Evolutionary conservation across 2,329 filamentous ascomycete species (phyloP), one percentile per base, ranked within the genome.

Genomic region (Scleromitrula shiraiana): DNA sequence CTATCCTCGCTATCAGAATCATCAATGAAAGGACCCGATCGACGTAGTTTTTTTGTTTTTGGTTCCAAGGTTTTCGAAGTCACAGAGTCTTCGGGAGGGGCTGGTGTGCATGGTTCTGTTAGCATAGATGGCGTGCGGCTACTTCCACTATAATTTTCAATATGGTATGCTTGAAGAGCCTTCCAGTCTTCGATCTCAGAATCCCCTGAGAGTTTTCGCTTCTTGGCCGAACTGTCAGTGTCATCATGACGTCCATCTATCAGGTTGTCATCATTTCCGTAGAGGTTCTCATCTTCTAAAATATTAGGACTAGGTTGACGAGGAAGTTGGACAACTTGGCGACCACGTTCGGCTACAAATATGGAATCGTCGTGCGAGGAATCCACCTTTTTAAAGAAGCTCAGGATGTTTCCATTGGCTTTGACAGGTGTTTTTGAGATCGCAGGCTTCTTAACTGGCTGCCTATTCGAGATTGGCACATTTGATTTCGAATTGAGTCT

Each of bases 331-430:
- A 23, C 3, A 24, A 6, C 17, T 12, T n/a, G 50, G 44, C 56
- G 55, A 50, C 52, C 62, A 51, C 56, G 57, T 49, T 58, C 64
- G 20, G 70, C 65, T 3, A 71, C 65, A 48, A 86, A 84, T 8
- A 85, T 72, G 17, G 72, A 70, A 17, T 47, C 45, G 53, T 83
- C 73, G 44, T 63, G 22, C 9, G 58, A 65, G 0, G 67, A 66
- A 10, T 76, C 75, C 0, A 77, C 72, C 60, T 87, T 88, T 59
- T 85, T 81, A 62, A 89, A 89, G 64, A 88, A 89, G 53, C 67
- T 87, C 12, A 88, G 67, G 26, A 88, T 88, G 53, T 81, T 88
- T 6, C 73, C 71, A 57, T 86, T 87, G 0, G 69, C 68, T 46
- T 61, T 64, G 5, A 41, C 52, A 7, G 54, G 50, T 10, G 54